Base-by-base conservation (phyloP, 2,329 filamentous ascomycete species). In the Magnaporthiopsis incrustans region DNA sequence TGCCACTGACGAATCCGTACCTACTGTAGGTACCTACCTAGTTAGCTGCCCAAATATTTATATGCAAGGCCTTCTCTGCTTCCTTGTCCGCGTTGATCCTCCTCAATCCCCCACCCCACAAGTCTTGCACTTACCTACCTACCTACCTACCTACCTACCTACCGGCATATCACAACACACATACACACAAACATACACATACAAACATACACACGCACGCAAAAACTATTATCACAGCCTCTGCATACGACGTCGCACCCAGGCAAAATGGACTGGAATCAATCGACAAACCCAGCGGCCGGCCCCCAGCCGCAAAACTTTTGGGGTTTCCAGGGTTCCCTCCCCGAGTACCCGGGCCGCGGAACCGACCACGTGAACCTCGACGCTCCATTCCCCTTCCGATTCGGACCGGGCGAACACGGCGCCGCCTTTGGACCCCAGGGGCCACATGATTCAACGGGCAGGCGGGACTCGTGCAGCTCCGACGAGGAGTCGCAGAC, bases 331-430 rank as follows among this genome's bases (percentile, higher is more conserved):
- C 73, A 73, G 65, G 70, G 71, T 27, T 67, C 76, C 38, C 72
- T 75, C 65, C 12, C 32, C n/a, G 69, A 70, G 56, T 64, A 64
- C 57, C 68, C 72, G 50, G 76, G 77, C 57, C 71, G 71, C 25
- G 76, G 77, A 60, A 74, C 78, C 64, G 78, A 79, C 65, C 76
- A 77, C 66, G 59, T 69, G 64, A 56, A 64, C 27, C 63, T 64
- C 62, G 30, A 60, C 62, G 67, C 65, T 25, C 66, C 66, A 65
- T 66, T 64, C 65, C 30, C 67, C 38, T 60, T 65, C 67, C 30
- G 68, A 38, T 64, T 62, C 61, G 63, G 65, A 50, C 56, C 63
- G 18, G 65, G 66, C 35, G 61, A 32, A 0, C 33, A 59, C 60
- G 38, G 8, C 26, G n/a, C 26, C 15, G 61, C 62, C 56, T 63